Base-by-base conservation (phyloP, 2,329 filamentous ascomycete species). In the Chaetomium olivaceum region DNA sequence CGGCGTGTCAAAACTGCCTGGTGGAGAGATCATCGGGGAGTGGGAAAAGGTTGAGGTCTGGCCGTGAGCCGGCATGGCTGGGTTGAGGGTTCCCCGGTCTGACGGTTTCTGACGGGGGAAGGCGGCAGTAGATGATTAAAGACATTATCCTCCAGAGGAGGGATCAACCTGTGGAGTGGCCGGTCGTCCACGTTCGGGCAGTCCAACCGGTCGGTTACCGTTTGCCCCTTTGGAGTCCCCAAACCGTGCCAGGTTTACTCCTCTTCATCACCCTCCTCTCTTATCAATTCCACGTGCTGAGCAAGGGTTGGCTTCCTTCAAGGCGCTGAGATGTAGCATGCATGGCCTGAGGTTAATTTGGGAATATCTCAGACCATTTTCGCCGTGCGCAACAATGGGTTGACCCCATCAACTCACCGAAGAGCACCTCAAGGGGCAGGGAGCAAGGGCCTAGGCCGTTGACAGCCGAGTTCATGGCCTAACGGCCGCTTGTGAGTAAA, bases 31-130 rank as follows among this genome's bases (percentile, higher is more conserved):
- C 59, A 78, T 79, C 23, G 77, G 74, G 29, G 77, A 81, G 55
- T 96, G 92, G 92, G 85, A 85, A 70, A 83, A 83, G 73, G 82
- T 85, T 14, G 90, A 93, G 77, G 76, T 91, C 43, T 93, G 91
- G 91, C 85, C 85, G n/a, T 87, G 75, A 58, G 43, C 36, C 12
- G 19, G 14, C 4, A 19, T 39, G 36, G 36, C 36, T 39, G 36
- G 36, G 12, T 16, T 16, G 36, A 19, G 27, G 27, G 36, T 39
- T 16, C 4, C n/a, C n/a, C n/a, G n/a, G n/a, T n/a, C n/a, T n/a
- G n/a, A 39, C 9, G 36, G 36, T 16, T 12, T 36, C 8, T 36
- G 9, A 12, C 9, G 33, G 33, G 33, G 33, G 33, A 36, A 36
- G 33, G 33, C 36, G 14, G 36, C 16, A 43, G 39, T 4, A 43